Conservation (phyloP, 2,329 filamentous ascomycete species). For the Ophiosphaerella herpotricha region DNA sequence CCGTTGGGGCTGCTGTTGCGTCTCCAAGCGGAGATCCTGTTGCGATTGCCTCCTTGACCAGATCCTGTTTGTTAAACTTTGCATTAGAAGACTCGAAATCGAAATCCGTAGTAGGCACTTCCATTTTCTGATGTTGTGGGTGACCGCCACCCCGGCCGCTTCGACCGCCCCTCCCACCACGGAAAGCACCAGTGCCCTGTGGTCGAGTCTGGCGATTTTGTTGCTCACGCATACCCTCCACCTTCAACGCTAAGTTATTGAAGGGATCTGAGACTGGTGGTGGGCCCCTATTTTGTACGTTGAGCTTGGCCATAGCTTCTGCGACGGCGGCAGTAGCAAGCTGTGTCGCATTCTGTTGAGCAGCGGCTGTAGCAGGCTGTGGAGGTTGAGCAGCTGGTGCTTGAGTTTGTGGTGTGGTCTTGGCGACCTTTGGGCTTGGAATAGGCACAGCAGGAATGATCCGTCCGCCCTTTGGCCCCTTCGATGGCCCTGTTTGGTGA, state of each 20-base stretch:
- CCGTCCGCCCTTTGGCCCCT: conserved; percentile 55
- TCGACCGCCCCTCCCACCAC: conserved; percentile 48
- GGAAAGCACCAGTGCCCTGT: conserved; percentile 46
- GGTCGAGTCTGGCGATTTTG: conserved; percentile 57
- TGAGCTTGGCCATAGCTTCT: conserved; percentile 76
- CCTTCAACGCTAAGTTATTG: conserved; percentile 74
- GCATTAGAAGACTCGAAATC: conserved; percentile 87
- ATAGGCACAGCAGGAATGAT: conserved; percentile 71
- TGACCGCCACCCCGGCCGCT: conserved; percentile 54
- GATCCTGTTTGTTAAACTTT: conserved; percentile 85
- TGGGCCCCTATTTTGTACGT: conserved; percentile 37
- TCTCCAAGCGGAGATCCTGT: conserved; percentile 71
- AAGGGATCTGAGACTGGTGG: conserved; percentile 51
- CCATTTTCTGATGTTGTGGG: conserved; percentile 66
- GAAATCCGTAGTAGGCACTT: conserved; percentile 88
- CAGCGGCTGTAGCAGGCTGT: conserved; percentile 28
- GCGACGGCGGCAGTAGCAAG: conserved; percentile 78
- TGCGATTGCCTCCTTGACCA: conserved; percentile 87
- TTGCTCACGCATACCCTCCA: conserved; percentile 76
- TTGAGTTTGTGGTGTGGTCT: conserved; percentile 45
- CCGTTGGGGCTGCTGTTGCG: conserved; percentile 25
- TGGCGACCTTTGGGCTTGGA: conserved; percentile 47
- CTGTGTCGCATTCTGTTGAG: conserved; percentile 68
- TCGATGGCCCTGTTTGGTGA: conserved; percentile 37
- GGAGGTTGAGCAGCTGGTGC: conserved; percentile 45